phyloP scores from a whole-genome alignment of 1,139 yeast genomes.

The Sugiyamaella novakii region DNA sequence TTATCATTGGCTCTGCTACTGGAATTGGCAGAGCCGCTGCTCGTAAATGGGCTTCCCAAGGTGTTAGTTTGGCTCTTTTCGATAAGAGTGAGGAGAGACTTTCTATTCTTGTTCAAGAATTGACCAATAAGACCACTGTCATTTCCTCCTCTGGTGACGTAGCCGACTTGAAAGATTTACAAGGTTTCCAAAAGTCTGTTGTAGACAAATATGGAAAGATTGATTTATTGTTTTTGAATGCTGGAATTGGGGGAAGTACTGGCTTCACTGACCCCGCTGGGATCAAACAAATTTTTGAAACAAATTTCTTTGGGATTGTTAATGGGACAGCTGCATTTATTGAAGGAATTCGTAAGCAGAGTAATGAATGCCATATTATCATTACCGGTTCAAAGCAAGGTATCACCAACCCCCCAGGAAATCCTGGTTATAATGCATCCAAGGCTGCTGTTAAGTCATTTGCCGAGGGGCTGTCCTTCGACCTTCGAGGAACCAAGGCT shows the following conservation, averaged over 20 bases:
- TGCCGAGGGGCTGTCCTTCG: conserved; percentile 36
- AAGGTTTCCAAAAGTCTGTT: conserved; percentile 28
- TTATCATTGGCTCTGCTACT: conserved; percentile 36
- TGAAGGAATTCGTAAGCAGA: conserved; percentile 28
- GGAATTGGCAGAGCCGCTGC: conserved; percentile 40
- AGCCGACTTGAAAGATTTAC: conserved; percentile 27
- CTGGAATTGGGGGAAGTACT: conserved; percentile 31
- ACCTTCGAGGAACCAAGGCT: conserved; percentile 27
- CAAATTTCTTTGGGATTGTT: conserved; percentile 35
- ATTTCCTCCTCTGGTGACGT: conserved; percentile 31
- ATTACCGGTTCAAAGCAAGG: conserved; percentile 39
- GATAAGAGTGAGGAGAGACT: conserved; percentile 30
- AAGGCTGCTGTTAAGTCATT: conserved; percentile 37
- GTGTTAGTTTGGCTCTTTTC: conserved; percentile 37
- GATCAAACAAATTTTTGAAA: conserved; percentile 31
- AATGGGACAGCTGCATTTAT: conserved; percentile 34
- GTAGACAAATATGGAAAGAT: conserved; percentile 27
- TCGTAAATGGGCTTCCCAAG: conserved; percentile 33
- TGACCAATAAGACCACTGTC: conserved; percentile 27
- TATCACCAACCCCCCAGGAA: conserved; percentile 39
- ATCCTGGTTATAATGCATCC: conserved; percentile 38
- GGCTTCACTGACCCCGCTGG: conserved; percentile 26
- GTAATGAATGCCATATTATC: conserved; percentile 27
- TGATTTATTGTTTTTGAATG: conserved; percentile 35
- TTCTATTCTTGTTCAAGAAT: conserved; percentile 25